Percentiles rank a stretch among this genome's conserved stretches.
Conservation (phyloP, 108 stramenopile species). For the Bacterosira constricta region DNA sequence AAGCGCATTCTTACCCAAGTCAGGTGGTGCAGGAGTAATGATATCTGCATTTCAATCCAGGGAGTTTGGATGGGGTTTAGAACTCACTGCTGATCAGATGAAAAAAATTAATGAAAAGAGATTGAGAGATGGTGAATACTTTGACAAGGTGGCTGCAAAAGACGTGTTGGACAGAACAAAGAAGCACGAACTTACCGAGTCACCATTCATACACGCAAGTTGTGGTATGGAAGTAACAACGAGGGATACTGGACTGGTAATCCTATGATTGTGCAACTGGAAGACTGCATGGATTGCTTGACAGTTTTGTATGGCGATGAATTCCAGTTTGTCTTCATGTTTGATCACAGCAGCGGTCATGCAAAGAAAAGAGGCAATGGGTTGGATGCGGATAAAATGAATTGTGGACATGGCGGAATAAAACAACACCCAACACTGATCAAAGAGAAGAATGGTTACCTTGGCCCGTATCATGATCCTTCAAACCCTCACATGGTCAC, state of each 20-base stretch:
- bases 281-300: constrained; percentile 1
- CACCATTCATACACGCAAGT: neutral
- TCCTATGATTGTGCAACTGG: constrained; percentile 5
- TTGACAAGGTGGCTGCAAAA: neutral
- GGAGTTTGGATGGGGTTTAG: constrained; percentile 1
- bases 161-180: neutral
- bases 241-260: constrained; percentile 19
- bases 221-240: constrained; percentile 1
- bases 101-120: neutral
- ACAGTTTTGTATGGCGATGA: neutral
- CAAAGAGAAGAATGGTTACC: neutral
- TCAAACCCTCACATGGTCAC: neutral
- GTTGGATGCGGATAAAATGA: neutral
- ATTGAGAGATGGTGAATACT: neutral
- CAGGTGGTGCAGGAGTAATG: neutral
- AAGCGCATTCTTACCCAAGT: neutral
- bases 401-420: neutral
- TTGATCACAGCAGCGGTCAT: neutral
- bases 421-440: neutral
- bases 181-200: neutral
- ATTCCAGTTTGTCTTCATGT: neutral
- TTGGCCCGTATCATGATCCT: neutral
- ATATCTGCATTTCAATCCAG: constrained; percentile 4
- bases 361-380: neutral
- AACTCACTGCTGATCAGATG: neutral